Conservation (phyloP, 225 moss, liverwort and hornwort species). For the Climacium dendroides region DNA sequence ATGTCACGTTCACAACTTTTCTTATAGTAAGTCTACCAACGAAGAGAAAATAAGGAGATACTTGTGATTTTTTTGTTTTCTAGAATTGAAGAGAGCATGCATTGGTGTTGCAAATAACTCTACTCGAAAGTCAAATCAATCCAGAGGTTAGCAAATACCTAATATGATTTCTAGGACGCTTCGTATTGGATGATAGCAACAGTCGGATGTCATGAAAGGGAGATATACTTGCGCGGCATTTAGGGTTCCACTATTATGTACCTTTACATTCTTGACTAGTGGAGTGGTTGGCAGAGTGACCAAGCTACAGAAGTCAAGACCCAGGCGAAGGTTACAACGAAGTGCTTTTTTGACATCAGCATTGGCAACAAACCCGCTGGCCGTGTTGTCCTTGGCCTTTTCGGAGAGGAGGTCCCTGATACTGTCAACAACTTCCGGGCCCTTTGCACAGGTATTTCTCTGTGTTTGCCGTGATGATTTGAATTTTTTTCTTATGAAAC, state of each 20-base stretch:
- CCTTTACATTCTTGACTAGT: neutral
- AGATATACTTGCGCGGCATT: neutral
- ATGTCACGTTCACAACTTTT: neutral
- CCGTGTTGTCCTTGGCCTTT: conserved; percentile 62
- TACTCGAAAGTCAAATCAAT: neutral
- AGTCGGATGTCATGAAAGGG: neutral
- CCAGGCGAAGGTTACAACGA: conserved; percentile 73
- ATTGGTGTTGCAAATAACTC: neutral
- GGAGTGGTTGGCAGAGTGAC: conserved; percentile 13
- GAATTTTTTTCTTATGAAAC: neutral
- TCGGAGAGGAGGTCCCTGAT: conserved; percentile 60
- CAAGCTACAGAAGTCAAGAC: conserved; percentile 35
- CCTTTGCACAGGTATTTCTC: conserved; percentile 62
- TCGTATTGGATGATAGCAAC: neutral
- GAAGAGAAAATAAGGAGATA: neutral
- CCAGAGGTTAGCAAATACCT: neutral
- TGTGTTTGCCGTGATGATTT: neutral
- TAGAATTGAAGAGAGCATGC: neutral
- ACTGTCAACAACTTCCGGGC: conserved; percentile 82
- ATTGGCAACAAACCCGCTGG: conserved; percentile 51
- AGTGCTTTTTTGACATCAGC: conserved; percentile 76
- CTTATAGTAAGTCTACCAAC: neutral
- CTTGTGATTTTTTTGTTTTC: too few relatives aligned
- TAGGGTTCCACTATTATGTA: neutral
- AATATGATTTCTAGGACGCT: neutral